phyloP scores from a whole-genome alignment of 1,284 basidiomycete genomes.

The Leccinum griseonigrum region DNA sequence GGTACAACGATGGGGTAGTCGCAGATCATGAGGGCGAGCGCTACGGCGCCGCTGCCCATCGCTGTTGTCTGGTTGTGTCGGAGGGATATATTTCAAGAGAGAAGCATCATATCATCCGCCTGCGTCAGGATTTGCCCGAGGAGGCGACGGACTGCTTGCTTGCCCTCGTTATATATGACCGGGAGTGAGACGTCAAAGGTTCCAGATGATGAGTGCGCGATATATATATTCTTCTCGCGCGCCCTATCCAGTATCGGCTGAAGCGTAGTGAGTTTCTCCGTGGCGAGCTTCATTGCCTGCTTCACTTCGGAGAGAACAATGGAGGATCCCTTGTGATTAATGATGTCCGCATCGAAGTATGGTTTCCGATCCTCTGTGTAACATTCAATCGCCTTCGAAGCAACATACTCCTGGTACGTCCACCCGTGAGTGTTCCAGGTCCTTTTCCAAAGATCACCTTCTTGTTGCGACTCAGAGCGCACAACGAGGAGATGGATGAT shows the following conservation, averaged over 20 bases:
- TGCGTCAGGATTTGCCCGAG: too few relatives aligned
- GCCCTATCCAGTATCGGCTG: neutral
- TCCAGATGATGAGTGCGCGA: neutral
- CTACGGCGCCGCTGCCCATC: slow-evolving; percentile 80
- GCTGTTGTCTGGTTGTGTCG: slow-evolving; percentile 40
- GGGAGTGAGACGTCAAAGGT: neutral
- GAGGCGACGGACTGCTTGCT: neutral
- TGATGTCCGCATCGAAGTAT: slow-evolving; percentile 6
- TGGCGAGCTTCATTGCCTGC: neutral
- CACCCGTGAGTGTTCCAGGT: slow-evolving; percentile 6
- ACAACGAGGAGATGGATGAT: slow-evolving; percentile 1
- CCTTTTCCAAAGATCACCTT: neutral
- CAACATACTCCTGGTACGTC: slow-evolving; percentile 15
- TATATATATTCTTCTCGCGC: neutral
- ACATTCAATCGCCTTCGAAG: slow-evolving; percentile 1
- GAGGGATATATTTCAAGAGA: too few relatives aligned
- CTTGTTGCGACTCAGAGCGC: neutral
- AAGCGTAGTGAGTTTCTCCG: neutral
- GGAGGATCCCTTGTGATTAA: slow-evolving; percentile 13
- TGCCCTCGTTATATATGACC: neutral
- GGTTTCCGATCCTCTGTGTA: slow-evolving; percentile 16
- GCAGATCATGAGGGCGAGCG: slow-evolving; percentile 89
- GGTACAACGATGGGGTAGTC: slow-evolving; percentile 81
- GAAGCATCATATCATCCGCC: too few relatives aligned
- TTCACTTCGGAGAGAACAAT: neutral